Base-by-base conservation (phyloP, 495 filamentous ascomycete species). In the Penicillium cosmopolitanum region DNA sequence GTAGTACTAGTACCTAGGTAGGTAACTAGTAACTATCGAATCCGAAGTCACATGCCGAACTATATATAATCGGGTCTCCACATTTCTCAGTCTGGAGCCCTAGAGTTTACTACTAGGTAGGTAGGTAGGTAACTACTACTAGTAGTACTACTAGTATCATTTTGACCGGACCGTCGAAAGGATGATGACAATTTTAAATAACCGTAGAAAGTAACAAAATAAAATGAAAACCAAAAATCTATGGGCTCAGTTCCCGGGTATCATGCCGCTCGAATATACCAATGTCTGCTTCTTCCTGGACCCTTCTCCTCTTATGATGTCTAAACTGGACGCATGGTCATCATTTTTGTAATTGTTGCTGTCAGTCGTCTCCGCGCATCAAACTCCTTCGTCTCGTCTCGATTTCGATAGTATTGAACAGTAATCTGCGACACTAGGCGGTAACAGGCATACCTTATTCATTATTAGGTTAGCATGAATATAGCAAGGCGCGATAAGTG, bases 401-500 rank as follows among this genome's bases (percentile, higher is more conserved):
- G 64, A 40, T 68, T 66, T 47, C 75, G 76, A 58, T 79, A 79
- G 55, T 79, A 80, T 50, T 78, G 76, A 33, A 73, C 59, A 0
- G 73, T 73, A 57, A 80, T 71, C 25, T 62, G 64, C 35, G 73
- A 70, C 6, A 80, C 67, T 18, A 70, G 60, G 36, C 75, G 75
- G 47, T 79, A 80, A 56, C 76, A 79, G 9, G 75, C 61, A 61
- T 80, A 80, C 33, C 77, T 80, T 35, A 38, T 46, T 13, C 15
- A 48, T 6, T 11, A 48, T 4, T 35, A 8, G 10, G 55, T 58
- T 9, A 66, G 63, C 56, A 44, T 28, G 36, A 51, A 35, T 34
- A n/a, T 48, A 50, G 35, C 6, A 43, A n/a, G 13, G 18, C 11
- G 16, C 15, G 35, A 31, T 43, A 40, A 34, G 23, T 13, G 6